Conservation (phyloP, 164 flowering plant genomes). For the Dillenia suffruticosa region DNA sequence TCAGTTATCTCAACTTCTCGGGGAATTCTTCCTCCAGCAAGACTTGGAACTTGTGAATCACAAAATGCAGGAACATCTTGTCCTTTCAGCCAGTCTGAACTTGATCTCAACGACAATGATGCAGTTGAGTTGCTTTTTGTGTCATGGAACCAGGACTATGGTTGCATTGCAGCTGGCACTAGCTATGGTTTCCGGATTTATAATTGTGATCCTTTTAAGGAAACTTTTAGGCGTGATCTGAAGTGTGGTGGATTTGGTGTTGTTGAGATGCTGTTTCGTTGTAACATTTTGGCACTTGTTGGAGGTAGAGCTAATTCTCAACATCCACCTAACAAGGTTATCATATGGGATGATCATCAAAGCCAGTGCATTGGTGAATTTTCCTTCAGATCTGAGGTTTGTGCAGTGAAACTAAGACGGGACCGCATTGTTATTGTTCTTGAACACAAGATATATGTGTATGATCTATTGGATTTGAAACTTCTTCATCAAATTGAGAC, state of each 20-base stretch:
- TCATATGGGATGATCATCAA: conserved; percentile 68
- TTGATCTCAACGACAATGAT: conserved; percentile 32
- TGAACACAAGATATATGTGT: conserved; percentile 54
- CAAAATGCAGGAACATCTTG: conserved; percentile 20
- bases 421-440: conserved; percentile 52
- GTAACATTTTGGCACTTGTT: conserved; percentile 56
- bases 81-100: conserved; percentile 21
- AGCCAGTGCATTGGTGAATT: conserved; percentile 53
- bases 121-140: conserved; percentile 41
- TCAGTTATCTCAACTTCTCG: conserved; percentile 33
- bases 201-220: conserved; percentile 54
- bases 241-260: conserved; percentile 52
- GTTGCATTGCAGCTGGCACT: conserved; percentile 62
- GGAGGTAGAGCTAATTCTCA: conserved; percentile 43
- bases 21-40: conserved; percentile 19
- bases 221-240: conserved; percentile 51
- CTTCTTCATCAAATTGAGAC: conserved; percentile 57
- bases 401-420: conserved; percentile 48
- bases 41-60: conserved; percentile 24
- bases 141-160: conserved; percentile 64
- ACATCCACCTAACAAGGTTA: conserved; percentile 48
- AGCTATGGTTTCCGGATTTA: conserved; percentile 55
- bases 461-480: conserved; percentile 43
- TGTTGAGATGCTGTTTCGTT: conserved; percentile 51
- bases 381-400: conserved; percentile 53